Conservation (phyloP, 257 asterid genomes). For the Nemophila menziesii region DNA sequence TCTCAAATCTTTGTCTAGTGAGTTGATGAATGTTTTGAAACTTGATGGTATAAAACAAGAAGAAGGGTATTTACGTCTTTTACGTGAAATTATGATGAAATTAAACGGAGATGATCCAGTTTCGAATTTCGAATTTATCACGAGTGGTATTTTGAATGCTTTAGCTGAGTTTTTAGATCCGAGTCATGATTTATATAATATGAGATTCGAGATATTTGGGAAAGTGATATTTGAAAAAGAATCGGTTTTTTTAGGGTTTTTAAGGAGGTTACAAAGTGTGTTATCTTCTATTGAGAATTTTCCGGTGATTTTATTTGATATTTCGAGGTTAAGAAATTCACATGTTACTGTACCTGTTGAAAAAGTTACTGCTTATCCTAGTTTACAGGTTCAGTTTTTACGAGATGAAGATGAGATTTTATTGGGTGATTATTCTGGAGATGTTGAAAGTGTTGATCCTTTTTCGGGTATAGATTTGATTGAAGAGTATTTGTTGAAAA, state of each 20-base stretch:
- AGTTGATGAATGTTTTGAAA: constrained; percentile 32
- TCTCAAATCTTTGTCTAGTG: constrained; percentile 47
- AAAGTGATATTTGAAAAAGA: constrained; percentile 29
- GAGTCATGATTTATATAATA: constrained; percentile 11
- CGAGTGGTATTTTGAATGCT: constrained; percentile 78
- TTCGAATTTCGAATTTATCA: constrained; percentile 92
- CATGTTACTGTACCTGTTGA: constrained; percentile 68
- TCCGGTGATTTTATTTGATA: constrained; percentile 54
- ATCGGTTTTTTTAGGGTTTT: constrained; percentile 31
- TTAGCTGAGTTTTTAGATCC: constrained; percentile 43
- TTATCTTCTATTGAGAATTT: constrained; percentile 71
- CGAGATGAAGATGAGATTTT: constrained; percentile 44
- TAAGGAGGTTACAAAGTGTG: constrained; percentile 56
- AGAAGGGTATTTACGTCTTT: constrained; percentile 37
- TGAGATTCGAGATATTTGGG: constrained; percentile 67
- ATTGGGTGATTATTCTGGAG: constrained; percentile 42
- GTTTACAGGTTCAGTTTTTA: constrained; percentile 68
- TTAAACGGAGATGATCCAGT: constrained; percentile 55
- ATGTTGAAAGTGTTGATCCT: constrained; percentile 69
- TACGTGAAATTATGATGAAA: constrained; percentile 52
- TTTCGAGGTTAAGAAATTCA: constrained; percentile 43
- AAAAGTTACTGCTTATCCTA: constrained; percentile 54
- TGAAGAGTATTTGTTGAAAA: constrained; percentile 55
- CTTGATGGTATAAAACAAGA: constrained; percentile 34
- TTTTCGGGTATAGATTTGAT: constrained; percentile 58